Evolutionary conservation across 73 alveolate genomes (phyloP), one percentile per base, ranked within the genome.

Genomic region (Tetrahymena malaccensis): DNA sequence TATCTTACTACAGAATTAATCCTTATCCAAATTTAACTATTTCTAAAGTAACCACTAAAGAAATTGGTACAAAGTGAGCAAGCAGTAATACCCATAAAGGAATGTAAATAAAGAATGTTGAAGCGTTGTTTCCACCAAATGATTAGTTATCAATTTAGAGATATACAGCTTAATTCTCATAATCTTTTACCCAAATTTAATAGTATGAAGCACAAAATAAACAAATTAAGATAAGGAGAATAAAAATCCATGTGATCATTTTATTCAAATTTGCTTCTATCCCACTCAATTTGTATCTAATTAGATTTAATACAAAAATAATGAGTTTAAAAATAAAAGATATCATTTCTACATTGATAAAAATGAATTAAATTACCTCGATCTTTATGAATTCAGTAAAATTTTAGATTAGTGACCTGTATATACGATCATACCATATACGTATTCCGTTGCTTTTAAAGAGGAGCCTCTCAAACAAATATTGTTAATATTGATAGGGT

Each of bases 1-100:
- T 94, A 96, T 99, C 99, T 97, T 97, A 95, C 11, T 97, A 94
- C 93, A 99, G 98, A 93, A 99, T 97, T 22, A 85, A 93, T 1
- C 99, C 99, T 98, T 99, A 98, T 70, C 97, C 89, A 96, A 98
- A 99, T 96, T 99, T 99, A 11, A 99, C 99, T 96, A 99, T 96
- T 97, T 99, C 99, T 43, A 99, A 95, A 9, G 99, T 99, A 93
- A 99, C 99, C 96, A 99, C 94, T 25, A 99, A 95, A 25, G 99
- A 98, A 25, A 99, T 99, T 12, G 99, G 99, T 22, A 99, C 99
- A 56, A 98, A 98, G 95, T 98, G 98, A 33, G 94, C 97, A n/a
- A 99, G 97, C 25, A 99, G 95, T 40, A 98, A 94, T 56, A 98
- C 96, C 99, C 99, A 99, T 89, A 99, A 97, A 10, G 99, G 99